Conservation (phyloP, 495 filamentous ascomycete genomes). For the Umbilicaria muhlenbergii region DNA sequence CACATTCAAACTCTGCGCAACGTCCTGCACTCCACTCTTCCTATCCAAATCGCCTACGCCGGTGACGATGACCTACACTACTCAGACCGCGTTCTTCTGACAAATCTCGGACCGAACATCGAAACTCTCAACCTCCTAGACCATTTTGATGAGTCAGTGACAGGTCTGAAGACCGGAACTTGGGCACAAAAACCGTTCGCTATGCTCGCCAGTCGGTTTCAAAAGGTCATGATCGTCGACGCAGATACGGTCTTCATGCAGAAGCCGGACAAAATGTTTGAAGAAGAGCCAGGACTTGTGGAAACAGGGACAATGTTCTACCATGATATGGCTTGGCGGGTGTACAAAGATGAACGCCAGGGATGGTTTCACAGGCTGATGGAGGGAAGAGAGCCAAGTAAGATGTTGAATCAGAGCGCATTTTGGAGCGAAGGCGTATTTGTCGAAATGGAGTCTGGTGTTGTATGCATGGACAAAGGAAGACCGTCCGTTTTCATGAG, state of each 20-base stretch:
- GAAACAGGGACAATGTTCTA: constrained; percentile 24
- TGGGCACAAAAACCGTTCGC: constrained; percentile 20
- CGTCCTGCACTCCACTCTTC: constrained; percentile 18
- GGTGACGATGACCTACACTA: constrained; percentile 19
- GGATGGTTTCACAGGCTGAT: constrained; percentile 1
- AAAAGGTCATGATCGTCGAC: constrained; percentile 18
- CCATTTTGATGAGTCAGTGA: not conserved
- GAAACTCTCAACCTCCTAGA: not conserved
- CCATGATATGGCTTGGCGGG: constrained; percentile 20
- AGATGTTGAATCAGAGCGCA: constrained; percentile 7
- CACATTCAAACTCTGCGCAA: constrained; percentile 16
- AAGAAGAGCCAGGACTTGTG: constrained; percentile 12
- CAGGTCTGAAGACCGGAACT: not conserved
- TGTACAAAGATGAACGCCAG: not conserved
- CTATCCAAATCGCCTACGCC: constrained; percentile 25
- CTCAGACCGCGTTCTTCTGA: constrained; percentile 6
- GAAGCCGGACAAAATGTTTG: constrained; percentile 12
- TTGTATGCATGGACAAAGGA: constrained; percentile 17
- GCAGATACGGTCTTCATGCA: constrained; percentile 18
- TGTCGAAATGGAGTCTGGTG: constrained; percentile 17
- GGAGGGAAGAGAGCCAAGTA: constrained; percentile 8
- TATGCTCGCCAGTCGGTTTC: constrained; percentile 14
- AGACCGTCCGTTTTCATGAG: constrained; percentile 11
- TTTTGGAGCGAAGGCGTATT: constrained; percentile 10
- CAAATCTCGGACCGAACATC: not conserved